Percentiles rank a stretch among this genome's conserved stretches.
These are phyloP conservation scores for Raddia distichophylla DNA, from an alignment of 176 grass and related monocot species.

Conservation along the genomic window DNA sequence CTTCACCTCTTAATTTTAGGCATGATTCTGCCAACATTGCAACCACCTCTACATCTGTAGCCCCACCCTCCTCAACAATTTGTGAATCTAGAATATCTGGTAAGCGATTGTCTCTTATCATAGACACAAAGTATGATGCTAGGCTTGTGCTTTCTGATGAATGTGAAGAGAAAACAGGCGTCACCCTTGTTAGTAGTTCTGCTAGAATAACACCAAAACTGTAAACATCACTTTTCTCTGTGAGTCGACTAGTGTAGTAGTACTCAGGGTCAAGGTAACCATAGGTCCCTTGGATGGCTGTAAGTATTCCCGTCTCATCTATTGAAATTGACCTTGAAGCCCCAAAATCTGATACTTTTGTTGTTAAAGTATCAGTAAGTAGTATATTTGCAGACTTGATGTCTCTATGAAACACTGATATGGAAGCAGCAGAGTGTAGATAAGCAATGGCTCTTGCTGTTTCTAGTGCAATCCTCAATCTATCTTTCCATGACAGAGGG, in stretches of 20 bases:
- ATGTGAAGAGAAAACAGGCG: conserved; percentile 33
- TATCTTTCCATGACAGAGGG: conserved; percentile 46
- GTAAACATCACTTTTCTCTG: conserved; percentile 51
- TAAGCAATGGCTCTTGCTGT: conserved; percentile 48
- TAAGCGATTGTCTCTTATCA: conserved; percentile 32
- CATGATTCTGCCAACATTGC: conserved; percentile 18
- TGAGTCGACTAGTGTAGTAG: conserved; percentile 49
- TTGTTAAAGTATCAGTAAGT: conserved; percentile 41
- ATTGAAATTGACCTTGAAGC: conserved; percentile 50
- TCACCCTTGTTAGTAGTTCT: conserved; percentile 42
- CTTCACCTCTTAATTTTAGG: conserved; percentile 48
- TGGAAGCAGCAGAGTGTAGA: conserved; percentile 41
- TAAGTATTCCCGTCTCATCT: conserved; percentile 43
- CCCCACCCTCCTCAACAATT: conserved; percentile 39
- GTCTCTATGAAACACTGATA: conserved; percentile 63
- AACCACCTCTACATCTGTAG: conserved; percentile 11
- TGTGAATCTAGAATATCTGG: conserved; percentile 39
- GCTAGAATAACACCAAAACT: conserved; percentile 48
- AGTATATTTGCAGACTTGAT: conserved; percentile 57
- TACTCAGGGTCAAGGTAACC: conserved; percentile 55
- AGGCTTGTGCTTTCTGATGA: conserved; percentile 8
- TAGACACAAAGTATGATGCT: conserved; percentile 33
- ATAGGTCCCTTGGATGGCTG: conserved; percentile 45
- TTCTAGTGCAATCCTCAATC: conserved; percentile 52
- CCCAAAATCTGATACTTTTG: conserved; percentile 55